phyloP scores from a whole-genome alignment of 2,329 filamentous ascomycete genomes.

The Emericellopsis cladophorae region DNA sequence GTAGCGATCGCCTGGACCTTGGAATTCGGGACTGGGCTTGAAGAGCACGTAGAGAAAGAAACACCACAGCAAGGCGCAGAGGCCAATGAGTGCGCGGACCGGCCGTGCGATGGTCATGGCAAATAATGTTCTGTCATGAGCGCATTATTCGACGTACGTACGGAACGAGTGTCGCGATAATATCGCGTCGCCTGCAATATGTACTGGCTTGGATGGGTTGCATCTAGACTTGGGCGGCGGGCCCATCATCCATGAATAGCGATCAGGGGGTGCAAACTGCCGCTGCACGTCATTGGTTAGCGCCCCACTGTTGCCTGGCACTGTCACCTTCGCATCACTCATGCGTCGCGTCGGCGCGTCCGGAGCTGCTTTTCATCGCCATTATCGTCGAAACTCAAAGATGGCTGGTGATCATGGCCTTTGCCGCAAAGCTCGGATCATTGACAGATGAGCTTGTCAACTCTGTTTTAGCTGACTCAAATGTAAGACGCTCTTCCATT shows the following conservation, averaged over 20 bases:
- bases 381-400: neutral
- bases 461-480: slow-evolving; percentile 45
- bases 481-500: slow-evolving; percentile 9
- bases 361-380: too few relatives aligned
- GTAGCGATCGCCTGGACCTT: slow-evolving; percentile 28
- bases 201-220: too few relatives aligned
- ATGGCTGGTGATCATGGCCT: slow-evolving; percentile 46
- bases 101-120: slow-evolving; percentile 76
- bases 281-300: too few relatives aligned
- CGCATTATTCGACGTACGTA: neutral
- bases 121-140: too few relatives aligned
- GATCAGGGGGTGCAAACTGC: neutral
- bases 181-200: too few relatives aligned
- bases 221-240: too few relatives aligned
- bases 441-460: slow-evolving; percentile 62
- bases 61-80: slow-evolving; percentile 59
- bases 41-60: slow-evolving; percentile 71
- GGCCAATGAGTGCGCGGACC: slow-evolving; percentile 64
- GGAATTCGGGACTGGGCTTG: slow-evolving; percentile 36
- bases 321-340: too few relatives aligned
- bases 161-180: neutral
- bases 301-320: too few relatives aligned
- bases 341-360: too few relatives aligned
- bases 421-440: slow-evolving; percentile 49
- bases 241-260: too few relatives aligned